phyloP scores from a whole-genome alignment of 2,329 filamentous ascomycete species.

The Graphiopsis chlorocephala region DNA sequence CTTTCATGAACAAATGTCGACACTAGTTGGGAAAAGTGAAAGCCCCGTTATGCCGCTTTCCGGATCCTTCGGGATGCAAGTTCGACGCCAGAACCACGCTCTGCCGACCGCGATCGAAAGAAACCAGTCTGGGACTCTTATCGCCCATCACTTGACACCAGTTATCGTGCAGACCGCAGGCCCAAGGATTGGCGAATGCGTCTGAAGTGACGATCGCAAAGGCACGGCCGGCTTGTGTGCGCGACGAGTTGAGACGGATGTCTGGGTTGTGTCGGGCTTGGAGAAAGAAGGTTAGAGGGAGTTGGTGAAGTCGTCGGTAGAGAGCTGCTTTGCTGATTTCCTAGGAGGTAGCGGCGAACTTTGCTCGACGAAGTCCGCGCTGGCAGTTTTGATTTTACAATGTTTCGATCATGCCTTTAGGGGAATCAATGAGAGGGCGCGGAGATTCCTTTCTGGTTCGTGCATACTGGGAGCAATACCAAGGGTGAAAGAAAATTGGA shows the following conservation, averaged over 20 bases:
- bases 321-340: not conserved
- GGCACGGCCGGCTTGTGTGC: not conserved
- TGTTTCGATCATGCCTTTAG: too few relatives aligned
- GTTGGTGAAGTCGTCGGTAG: not conserved
- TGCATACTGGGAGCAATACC: too few relatives aligned
- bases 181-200: not conserved
- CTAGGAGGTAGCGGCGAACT: not conserved
- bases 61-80: not conserved
- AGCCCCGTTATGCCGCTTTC: too few relatives aligned
- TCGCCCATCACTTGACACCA: constrained; percentile 1
- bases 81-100: not conserved
- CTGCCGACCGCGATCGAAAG: not conserved
- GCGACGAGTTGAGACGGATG: not conserved
- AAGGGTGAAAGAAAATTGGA: too few relatives aligned
- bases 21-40: not conserved
- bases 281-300: not conserved
- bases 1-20: not conserved
- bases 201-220: not conserved
- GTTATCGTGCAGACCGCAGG: not conserved
- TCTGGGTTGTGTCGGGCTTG: not conserved
- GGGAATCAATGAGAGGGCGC: too few relatives aligned
- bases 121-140: not conserved
- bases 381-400: too few relatives aligned
- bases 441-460: too few relatives aligned
- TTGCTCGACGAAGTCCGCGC: too few relatives aligned